These are phyloP conservation scores for Boechera stricta DNA, from an alignment of 345 rosid species.

Conservation along the genomic window DNA sequence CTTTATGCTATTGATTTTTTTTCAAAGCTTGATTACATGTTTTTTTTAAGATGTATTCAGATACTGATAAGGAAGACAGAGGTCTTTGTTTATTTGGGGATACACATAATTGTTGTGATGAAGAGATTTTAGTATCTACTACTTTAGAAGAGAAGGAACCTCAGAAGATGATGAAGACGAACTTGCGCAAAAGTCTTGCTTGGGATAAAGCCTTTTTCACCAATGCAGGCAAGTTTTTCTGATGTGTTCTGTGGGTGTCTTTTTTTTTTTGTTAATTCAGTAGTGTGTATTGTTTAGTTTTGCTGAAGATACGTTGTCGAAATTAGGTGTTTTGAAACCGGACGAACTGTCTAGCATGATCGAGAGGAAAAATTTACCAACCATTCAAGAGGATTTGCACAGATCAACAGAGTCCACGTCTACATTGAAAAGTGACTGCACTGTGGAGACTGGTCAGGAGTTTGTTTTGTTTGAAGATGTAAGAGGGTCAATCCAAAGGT, in stretches of 20 bases:
- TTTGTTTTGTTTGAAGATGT: conserved; percentile 72
- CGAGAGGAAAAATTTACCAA: conserved; percentile 54
- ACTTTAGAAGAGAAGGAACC: conserved; percentile 46
- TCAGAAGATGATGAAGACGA: conserved; percentile 54
- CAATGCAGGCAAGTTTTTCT: conserved; percentile 61
- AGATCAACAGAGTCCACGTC: conserved; percentile 81
- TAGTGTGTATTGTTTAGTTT: not conserved
- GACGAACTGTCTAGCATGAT: conserved; percentile 87
- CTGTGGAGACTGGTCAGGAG: conserved; percentile 56
- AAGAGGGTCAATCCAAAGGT: conserved; percentile 80
- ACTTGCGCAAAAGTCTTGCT: conserved; percentile 86
- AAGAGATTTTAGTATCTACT: conserved; percentile 30
- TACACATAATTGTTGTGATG: conserved; percentile 35
- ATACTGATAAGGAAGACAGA: conserved; percentile 45
- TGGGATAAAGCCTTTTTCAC: conserved; percentile 98
- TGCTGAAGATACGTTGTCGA: conserved; percentile 30
- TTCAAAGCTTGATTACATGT: not conserved
- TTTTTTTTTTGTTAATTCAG: not conserved
- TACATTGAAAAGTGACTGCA: conserved; percentile 70
- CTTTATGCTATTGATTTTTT: too few species aligned
- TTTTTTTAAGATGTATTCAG: conserved; percentile 39
- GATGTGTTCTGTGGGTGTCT: too few species aligned
- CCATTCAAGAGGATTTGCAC: conserved; percentile 70
- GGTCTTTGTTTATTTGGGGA: conserved; percentile 46
- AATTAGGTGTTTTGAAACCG: conserved; percentile 78